phyloP scores from a whole-genome alignment of 179 eudicot species.

The Gypsophila paniculata region DNA sequence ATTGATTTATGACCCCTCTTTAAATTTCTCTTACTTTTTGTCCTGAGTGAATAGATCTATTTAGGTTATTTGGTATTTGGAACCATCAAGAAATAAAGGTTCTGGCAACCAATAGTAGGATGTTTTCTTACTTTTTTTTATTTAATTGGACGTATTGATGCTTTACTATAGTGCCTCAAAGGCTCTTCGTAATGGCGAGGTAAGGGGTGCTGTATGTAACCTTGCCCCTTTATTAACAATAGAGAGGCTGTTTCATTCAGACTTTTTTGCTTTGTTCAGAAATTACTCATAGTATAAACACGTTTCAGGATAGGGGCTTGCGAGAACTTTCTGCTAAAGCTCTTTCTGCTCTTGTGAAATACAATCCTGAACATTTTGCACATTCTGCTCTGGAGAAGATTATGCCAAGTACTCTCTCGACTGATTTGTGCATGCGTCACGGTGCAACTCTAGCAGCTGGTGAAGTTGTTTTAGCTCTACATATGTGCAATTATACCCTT shows the following conservation, averaged over 20 bases:
- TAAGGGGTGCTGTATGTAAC: background rate
- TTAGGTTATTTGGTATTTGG: background rate
- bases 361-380: conserved; percentile 72
- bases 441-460: conserved; percentile 96
- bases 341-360: conserved; percentile 78
- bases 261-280: background rate
- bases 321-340: conserved; percentile 94
- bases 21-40: background rate
- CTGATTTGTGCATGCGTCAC: conserved; percentile 95
- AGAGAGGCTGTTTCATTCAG: background rate
- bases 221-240: background rate
- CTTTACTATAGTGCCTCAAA: background rate
- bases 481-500: conserved; percentile 53
- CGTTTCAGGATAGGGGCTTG: conserved; percentile 76
- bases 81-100: background rate
- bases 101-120: background rate
- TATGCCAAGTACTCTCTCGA: conserved; percentile 78
- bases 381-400: conserved; percentile 57
- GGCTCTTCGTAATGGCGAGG: background rate
- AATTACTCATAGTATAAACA: background rate
- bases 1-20: background rate
- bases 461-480: conserved; percentile 73
- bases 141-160: background rate
- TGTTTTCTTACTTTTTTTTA: background rate
- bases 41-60: background rate